Evolutionary conservation across 2,329 filamentous ascomycete genomes (phyloP), one percentile per base, ranked within the genome.

Genomic region (Fusarium graminum): DNA sequence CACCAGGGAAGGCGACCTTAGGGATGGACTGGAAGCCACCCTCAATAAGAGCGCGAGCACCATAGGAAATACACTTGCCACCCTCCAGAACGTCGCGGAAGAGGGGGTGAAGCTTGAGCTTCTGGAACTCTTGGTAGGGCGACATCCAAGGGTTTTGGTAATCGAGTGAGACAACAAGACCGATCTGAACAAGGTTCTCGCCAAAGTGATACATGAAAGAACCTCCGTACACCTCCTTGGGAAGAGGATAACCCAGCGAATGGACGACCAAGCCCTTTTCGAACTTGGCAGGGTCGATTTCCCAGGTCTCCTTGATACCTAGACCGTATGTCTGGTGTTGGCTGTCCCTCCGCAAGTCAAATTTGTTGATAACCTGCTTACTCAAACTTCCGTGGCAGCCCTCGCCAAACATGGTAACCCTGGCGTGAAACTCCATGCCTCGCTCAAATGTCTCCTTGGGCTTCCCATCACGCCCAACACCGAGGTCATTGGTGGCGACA

Each of bases 131-230:
- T 58, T 89, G 88, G 76, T 98, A 99, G 0, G 95, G 95, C 5
- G 94, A 95, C 54, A 98, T 80, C 93, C 94, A 99, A 1, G 95
- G 95, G 79, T 99, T 99, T 40, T 92, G 85, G 78, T 99, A 99
- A 82, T 99, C 95, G 52, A 99, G 85, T 25, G 94, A 94, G 36
- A 96, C 92, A 12, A 99, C 95, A 17, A 98, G 84, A 25, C 95
- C 95, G 55, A 99, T 85, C 69, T 90, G 93, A 61, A 99, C 94
- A 72, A 98, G 86, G 79, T 98, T 99, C 72, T 99, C 94, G 36
- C 94, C 95, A 78, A 98, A 99, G 79, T 99, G 95, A 76, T 99
- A 99, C 92, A 99, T 94, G 90, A 93, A 99, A n/a, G 92, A 93
- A 68, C 95, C 95, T 69, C 95, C 95, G 76, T 99, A 99, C 10